Base-by-base conservation (phyloP, 2,329 filamentous ascomycete species). In the Verticillium nubilum region DNA sequence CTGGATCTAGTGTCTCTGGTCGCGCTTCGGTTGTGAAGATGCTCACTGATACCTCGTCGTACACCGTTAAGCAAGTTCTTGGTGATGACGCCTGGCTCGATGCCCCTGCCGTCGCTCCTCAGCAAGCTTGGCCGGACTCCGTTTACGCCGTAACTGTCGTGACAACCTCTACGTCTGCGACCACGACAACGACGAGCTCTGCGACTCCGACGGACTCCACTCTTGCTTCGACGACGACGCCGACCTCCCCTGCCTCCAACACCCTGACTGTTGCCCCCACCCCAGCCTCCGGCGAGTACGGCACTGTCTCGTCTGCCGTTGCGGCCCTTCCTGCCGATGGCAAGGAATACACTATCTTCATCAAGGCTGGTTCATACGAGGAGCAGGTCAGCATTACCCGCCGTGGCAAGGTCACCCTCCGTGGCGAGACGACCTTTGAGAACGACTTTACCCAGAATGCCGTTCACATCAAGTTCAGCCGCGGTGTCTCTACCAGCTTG, bases 381-480 rank as follows among this genome's bases (percentile, higher is more conserved):
- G 83, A 86, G 68, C 84, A 86, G 65, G 83, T 87, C 37, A 81
- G 79, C 61, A 76, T 87, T 31, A 69, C 76, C 13, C 71, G 75
- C 27, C 71, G 67, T 25, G 76, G 76, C 4, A 73, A 74, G 59
- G 70, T 75, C 9, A 75, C 70, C 10, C 64, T 76, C 12, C 63
- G 68, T 17, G 73, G 73, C 50, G 65, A 71, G 52, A 74, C 73
- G 12, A 58, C 57, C 1, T 70, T 67, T 56, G 62, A 64, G 13
- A 73, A 72, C 57, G 73, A 75, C 57, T 75, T 71, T 59, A 70
- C 71, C 4, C 66, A 71, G 52, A 76, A 76, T 60, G 62, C 64
- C 35, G 73, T 76, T 56, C 73, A 65, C 4, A 68, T 78, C 15
- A 67, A 73, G 58, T 73, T 72, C 60, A 69, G 67, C 10, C 68